Evolutionary conservation across 2,329 filamentous ascomycete species (phyloP), one percentile per base, ranked within the genome.

Genomic region (Diplodia scrobiculata): DNA sequence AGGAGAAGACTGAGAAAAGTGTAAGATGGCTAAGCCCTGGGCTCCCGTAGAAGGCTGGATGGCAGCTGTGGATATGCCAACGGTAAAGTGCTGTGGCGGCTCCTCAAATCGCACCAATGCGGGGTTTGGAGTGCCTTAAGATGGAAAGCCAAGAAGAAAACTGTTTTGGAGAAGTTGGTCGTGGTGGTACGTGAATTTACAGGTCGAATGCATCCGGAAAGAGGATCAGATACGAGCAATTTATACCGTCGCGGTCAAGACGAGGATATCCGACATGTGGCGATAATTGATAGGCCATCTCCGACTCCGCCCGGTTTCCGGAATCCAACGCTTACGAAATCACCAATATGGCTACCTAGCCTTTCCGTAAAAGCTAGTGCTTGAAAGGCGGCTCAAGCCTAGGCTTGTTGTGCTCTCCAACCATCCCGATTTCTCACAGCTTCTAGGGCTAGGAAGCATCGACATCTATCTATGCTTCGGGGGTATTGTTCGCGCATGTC

Each of bases 231-330:
- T 60, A 48, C 13, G 17, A 13, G 25, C 25, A 60, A 21, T 60
- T 60, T 60, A 60, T 47, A 47, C 25, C 25, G 10, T 45, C 7
- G 25, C 32, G 55, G 38, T 47, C n/a, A 14, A 3, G 4, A 19
- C 36, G 38, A 17, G 11, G 38, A 32, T 47, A 5, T 60, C 38
- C 55, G 55, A 48, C 4, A 10, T 4, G 5, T 2, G 55, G 19
- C 5, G 55, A 47, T 19, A 14, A 32, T n/a, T 48, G 55, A 47
- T 60, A 60, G 55, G 55, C n/a, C 25, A 60, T 60, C 55, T 60
- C 55, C 55, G 55, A 47, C 25, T 9, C 38, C 25, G 36, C 36
- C 54, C 54, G 55, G 13, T 41, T 27, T 60, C 21, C 25, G 36
- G 55, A 58, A 6, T 17, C 5, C 14, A 45, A n/a, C 6, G 38